Conservation (phyloP, 164 flowering plant genomes). For the Cinnamomum micranthum region DNA sequence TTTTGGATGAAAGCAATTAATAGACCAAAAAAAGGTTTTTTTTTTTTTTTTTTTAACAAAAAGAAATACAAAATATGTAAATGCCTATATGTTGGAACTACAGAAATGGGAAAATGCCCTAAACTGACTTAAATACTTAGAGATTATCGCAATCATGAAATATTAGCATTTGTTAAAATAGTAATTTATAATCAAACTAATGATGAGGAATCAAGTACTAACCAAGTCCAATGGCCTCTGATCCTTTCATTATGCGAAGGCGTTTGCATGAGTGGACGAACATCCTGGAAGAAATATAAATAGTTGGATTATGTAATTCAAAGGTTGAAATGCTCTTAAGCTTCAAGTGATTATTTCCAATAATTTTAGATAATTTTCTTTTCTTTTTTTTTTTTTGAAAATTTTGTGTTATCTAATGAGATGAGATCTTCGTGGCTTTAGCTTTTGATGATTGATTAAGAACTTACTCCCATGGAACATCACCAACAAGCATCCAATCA, state of each 20-base stretch:
- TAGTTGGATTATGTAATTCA: not conserved
- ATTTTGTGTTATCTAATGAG: not conserved
- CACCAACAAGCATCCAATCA: slow-evolving; percentile 92
- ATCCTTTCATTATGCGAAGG: slow-evolving; percentile 45
- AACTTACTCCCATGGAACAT: slow-evolving; percentile 91
- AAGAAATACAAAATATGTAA: not conserved
- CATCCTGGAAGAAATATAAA: slow-evolving; percentile 29
- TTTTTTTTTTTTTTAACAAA: not conserved
- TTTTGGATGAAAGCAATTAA: not conserved
- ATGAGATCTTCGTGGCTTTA: not conserved
- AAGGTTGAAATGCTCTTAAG: not conserved
- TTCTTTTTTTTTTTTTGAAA: too few species aligned
- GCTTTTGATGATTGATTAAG: not conserved
- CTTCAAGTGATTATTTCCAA: too few species aligned
- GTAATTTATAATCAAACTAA: too few species aligned
- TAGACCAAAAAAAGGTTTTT: not conserved
- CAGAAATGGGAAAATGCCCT: too few species aligned
- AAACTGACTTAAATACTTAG: too few species aligned
- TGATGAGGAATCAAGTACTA: slow-evolving; percentile 3
- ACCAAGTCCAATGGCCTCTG: slow-evolving; percentile 49
- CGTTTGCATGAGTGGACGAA: slow-evolving; percentile 48
- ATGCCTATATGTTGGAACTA: not conserved
- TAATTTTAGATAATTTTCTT: too few species aligned
- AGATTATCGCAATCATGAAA: not conserved
- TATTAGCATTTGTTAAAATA: not conserved